phyloP scores from a whole-genome alignment of 202 grass and related monocot genomes.

The Cymbopogon flexuosus region DNA sequence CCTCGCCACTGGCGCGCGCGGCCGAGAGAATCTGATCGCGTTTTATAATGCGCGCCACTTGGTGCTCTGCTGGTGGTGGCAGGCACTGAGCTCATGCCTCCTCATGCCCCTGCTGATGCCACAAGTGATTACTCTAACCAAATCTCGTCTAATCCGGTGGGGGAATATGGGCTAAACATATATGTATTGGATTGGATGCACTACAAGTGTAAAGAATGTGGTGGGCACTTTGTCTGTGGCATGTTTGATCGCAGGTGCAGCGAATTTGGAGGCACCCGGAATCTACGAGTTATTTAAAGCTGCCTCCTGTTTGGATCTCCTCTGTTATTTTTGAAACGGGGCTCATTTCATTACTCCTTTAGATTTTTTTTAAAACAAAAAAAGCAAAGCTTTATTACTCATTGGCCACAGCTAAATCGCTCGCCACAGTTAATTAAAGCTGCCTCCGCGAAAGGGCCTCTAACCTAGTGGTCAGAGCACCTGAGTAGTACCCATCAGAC shows the following conservation, averaged over 20 bases:
- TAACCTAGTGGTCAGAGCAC: too few species aligned
- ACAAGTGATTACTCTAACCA: constrained; percentile 13
- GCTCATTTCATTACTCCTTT: too few species aligned
- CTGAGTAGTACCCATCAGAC: too few species aligned
- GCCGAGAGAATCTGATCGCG: constrained; percentile 40
- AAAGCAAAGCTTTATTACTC: too few species aligned
- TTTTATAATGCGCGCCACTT: constrained; percentile 26
- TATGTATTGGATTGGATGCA: too few species aligned
- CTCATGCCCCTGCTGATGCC: constrained; percentile 9
- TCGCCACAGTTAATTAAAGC: too few species aligned
- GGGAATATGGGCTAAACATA: constrained; percentile 35
- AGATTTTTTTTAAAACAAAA: too few species aligned
- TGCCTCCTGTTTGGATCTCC: background rate
- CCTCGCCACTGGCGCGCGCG: constrained; percentile 28
- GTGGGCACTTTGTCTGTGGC: constrained; percentile 22
- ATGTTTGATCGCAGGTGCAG: constrained; percentile 21
- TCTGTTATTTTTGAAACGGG: too few species aligned
- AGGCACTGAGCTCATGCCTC: constrained; percentile 5
- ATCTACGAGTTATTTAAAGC: background rate
- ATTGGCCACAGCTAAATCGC: too few species aligned
- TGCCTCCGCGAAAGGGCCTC: too few species aligned
- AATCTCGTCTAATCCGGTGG: background rate
- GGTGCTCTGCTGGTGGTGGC: too few species aligned
- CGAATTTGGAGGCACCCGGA: constrained; percentile 24
- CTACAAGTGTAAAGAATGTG: constrained; percentile 24